These are phyloP conservation scores for Bromus sterilis DNA, from an alignment of 176 grass and related monocot species.

Conservation along the genomic window DNA sequence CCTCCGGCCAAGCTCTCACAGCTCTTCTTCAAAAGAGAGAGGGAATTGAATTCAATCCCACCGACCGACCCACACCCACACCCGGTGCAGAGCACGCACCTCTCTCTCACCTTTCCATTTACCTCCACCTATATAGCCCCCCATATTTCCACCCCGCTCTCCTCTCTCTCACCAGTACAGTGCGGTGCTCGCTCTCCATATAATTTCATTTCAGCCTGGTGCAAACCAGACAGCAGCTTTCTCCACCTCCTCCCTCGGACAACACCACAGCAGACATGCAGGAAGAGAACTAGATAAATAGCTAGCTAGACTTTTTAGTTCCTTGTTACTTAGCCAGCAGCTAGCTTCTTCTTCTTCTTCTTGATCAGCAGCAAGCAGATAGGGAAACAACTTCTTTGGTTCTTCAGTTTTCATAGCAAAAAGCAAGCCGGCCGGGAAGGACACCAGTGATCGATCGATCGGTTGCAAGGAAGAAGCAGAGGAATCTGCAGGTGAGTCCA, in stretches of 20 bases:
- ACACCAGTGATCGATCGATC: too few relatives aligned
- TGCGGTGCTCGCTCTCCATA: constrained; percentile 9
- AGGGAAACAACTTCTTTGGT: background rate
- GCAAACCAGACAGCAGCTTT: constrained; percentile 9
- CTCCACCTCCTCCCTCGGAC: background rate
- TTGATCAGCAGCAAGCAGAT: constrained; percentile 21
- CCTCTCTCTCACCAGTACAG: constrained; percentile 11
- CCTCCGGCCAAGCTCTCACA: background rate
- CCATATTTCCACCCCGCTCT: constrained; percentile 11
- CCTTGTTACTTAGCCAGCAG: constrained; percentile 18
- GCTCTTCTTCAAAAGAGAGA: background rate
- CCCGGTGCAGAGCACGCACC: background rate
- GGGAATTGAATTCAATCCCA: constrained; percentile 30
- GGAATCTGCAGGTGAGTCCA: constrained; percentile 29
- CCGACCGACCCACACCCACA: constrained; percentile 25
- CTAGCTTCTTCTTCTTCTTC: background rate
- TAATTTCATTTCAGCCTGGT: constrained; percentile 20
- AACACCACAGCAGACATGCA: constrained; percentile 9
- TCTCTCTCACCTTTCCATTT: constrained; percentile 20
- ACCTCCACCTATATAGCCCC: constrained; percentile 55
- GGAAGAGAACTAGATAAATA: constrained; percentile 1
- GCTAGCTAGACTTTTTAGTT: background rate
- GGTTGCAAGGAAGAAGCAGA: background rate
- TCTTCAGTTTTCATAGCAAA: background rate
- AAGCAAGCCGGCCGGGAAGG: background rate